Conservation (phyloP, 768 basidiomycete genomes). For the Candolleomyces aberdarensis region DNA sequence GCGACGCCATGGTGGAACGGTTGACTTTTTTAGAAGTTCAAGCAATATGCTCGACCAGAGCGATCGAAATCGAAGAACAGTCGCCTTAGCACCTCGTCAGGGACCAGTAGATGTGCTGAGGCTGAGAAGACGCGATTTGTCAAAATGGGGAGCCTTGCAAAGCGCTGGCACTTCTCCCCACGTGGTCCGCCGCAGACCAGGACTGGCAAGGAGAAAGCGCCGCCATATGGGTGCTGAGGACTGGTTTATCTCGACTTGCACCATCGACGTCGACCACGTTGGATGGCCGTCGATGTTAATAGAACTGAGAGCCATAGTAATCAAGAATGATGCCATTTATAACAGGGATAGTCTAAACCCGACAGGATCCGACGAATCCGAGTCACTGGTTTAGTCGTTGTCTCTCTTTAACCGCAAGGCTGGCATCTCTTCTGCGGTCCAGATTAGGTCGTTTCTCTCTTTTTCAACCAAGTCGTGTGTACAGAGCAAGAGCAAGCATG, state of each 20-base stretch:
- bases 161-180: too few species aligned
- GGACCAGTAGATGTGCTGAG: background rate
- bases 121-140: background rate
- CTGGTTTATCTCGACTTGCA: too few species aligned
- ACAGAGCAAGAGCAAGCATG: slow-evolving; percentile 1
- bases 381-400: background rate
- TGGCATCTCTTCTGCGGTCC: slow-evolving; percentile 8
- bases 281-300: background rate
- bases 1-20: slow-evolving; percentile 1
- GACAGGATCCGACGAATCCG: slow-evolving; percentile 1
- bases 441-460: background rate
- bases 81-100: background rate
- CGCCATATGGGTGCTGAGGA: too few species aligned
- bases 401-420: background rate
- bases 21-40: background rate
- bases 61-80: background rate
- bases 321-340: slow-evolving; percentile 9
- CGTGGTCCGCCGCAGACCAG: too few species aligned
- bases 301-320: background rate
- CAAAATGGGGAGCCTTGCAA: too few species aligned
- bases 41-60: background rate
- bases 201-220: too few species aligned
- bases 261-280: too few species aligned
- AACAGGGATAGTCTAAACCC: background rate
- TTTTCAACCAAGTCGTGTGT: background rate